Percentiles rank a stretch among this genome's conserved stretches.
phyloP scores from a whole-genome alignment of 208 protist species.

The Angomonas ambiguus region DNA sequence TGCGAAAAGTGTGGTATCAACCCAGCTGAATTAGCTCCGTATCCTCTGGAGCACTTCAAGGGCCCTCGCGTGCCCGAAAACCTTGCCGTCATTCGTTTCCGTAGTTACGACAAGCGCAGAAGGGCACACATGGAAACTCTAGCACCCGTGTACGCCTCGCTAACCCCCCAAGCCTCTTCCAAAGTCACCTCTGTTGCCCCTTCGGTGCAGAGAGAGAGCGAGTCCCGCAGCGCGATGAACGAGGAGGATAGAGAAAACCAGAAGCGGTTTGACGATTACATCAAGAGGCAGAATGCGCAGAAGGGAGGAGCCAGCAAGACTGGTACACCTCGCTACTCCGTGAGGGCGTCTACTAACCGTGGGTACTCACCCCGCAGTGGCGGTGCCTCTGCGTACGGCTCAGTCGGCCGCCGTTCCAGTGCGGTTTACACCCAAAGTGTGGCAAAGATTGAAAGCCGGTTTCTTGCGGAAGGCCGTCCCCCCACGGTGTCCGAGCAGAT shows the following conservation, averaged over 20 bases:
- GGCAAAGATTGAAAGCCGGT: slow-evolving; percentile 45
- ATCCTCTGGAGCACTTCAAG: slow-evolving; percentile 45
- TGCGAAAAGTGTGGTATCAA: slow-evolving; percentile 57
- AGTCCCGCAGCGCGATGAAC: not conserved
- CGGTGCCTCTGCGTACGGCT: slow-evolving; percentile 9
- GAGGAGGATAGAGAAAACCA: slow-evolving; percentile 26
- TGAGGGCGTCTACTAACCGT: not conserved
- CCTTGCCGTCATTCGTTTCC: slow-evolving; percentile 45
- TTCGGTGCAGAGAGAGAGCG: not conserved
- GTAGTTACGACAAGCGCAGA: slow-evolving; percentile 67
- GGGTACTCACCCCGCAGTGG: slow-evolving; percentile 21
- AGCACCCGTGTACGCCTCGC: slow-evolving; percentile 18
- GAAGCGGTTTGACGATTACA: slow-evolving; percentile 23
- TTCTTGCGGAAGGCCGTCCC: slow-evolving; percentile 29
- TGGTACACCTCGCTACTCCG: not conserved
- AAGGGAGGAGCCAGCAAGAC: not conserved
- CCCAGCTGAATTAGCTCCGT: slow-evolving; percentile 39
- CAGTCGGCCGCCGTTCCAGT: slow-evolving; percentile 8
- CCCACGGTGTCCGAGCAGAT: slow-evolving; percentile 29
- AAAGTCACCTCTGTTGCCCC: not conserved
- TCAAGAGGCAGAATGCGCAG: not conserved
- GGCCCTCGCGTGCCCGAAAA: slow-evolving; percentile 29
- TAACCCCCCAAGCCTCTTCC: not conserved
- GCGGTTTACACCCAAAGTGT: slow-evolving; percentile 21
- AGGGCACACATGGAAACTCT: slow-evolving; percentile 49